phyloP scores from a whole-genome alignment of 441 rosid genomes.

The Pelargonium myrrhifolium region DNA sequence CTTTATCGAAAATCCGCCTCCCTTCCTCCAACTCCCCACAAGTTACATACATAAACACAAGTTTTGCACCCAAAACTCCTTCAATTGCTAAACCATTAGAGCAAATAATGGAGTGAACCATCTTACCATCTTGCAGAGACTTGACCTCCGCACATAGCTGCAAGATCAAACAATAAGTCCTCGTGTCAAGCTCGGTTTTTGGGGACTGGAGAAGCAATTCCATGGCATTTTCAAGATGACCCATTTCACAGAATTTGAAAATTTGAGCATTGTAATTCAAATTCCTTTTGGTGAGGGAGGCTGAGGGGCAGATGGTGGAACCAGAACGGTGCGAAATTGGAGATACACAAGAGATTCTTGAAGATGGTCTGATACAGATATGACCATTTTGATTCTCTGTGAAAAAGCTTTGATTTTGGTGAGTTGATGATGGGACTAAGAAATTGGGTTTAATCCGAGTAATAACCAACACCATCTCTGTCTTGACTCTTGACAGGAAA shows the following conservation, averaged over 20 bases:
- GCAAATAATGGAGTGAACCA: conserved; percentile 43
- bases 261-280: conserved; percentile 29
- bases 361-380: conserved; percentile 21
- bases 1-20: conserved; percentile 39
- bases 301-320: conserved; percentile 13
- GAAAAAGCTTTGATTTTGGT: conserved; percentile 4
- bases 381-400: conserved; percentile 19
- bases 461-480: conserved; percentile 27
- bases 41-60: conserved; percentile 52
- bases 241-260: conserved; percentile 32
- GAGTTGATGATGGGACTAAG: conserved; percentile 14
- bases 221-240: conserved; percentile 37
- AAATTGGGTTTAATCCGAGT: conserved; percentile 27
- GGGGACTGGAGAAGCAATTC: conserved; percentile 34
- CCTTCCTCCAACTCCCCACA: conserved; percentile 54
- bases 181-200: conserved; percentile 31
- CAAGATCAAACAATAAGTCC: conserved; percentile 39
- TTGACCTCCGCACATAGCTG: conserved; percentile 56
- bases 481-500: neutral
- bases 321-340: conserved; percentile 18
- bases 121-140: conserved; percentile 37
- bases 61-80: conserved; percentile 50
- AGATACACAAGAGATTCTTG: conserved; percentile 20
- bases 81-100: conserved; percentile 34
- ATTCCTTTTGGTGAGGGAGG: conserved; percentile 16